Evolutionary conservation across 2,329 filamentous ascomycete genomes (phyloP), one percentile per base, ranked within the genome.

Genomic region (Apiospora hydei): DNA sequence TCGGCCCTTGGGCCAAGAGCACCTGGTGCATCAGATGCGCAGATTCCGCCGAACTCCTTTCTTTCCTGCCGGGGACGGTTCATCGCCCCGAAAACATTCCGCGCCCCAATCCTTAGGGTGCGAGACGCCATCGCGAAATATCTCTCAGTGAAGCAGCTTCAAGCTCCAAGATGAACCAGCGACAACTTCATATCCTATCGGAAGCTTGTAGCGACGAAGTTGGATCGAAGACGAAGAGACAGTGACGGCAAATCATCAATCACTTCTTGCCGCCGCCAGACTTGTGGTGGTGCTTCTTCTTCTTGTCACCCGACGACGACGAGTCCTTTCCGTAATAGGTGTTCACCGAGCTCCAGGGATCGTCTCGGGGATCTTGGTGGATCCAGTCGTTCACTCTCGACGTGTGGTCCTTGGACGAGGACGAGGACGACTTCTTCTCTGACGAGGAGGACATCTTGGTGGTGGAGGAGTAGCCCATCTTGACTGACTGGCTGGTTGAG

Each of bases 341-440:
- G 43, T 68, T 68, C 24, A 30, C 41, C 24, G 66, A 30, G 6
- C 66, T 68, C 66, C 66, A 68, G 18, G 66, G 43, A 7, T 2
- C 38, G 0, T 68, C 41, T 21, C 13, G 14, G n/a, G 41, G 14
- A 46, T 47, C 43, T 26, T 68, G n/a, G 2, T 68, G 10, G 6
- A 68, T 13, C n/a, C n/a, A 68, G n/a, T 44, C 44, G 14, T 46
- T 1, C 6, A 68, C n/a, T 30, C 66, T 30, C 0, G 66, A 18
- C 8, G 4, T 18, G 7, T 13, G 41, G 7, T 44, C 41, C 46
- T 49, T n/a, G 2, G 66, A n/a, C 13, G 21, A 16, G n/a, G 66
- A 44, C 24, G 21, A 16, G n/a, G 66, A 44, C 24, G 16, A 21
- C 64, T 46, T 67, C 41, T 68, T 64, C 8, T 64, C 57, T 41